Evolutionary conservation across 108 stramenopile species (phyloP).

Genomic region (Pseudonitzschia delicatissima): DNA sequence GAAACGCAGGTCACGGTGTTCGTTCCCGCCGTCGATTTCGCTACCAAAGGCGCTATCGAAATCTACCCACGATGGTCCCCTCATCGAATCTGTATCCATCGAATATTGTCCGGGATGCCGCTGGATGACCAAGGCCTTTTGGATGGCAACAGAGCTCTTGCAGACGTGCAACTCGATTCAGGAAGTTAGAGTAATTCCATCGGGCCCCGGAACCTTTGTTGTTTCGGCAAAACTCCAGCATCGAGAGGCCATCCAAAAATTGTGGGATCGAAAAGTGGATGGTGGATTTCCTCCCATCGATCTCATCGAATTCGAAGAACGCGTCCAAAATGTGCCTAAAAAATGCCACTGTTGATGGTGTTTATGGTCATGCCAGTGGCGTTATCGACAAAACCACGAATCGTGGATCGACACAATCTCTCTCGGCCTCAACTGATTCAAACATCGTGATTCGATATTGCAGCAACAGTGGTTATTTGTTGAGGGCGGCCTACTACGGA

Average conservation of each 20-base stretch:
- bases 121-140: constrained; percentile 77
- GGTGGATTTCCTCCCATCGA: constrained; percentile 76
- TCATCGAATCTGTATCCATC: constrained; percentile 36
- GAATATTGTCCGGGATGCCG: constrained; percentile 83
- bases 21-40: too few relatives aligned
- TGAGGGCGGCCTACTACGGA: constrained; percentile 39
- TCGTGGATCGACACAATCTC: too few relatives aligned
- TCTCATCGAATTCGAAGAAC: constrained; percentile 54
- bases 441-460: constrained; percentile 60
- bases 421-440: too few relatives aligned
- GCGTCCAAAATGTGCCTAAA: constrained; percentile 72
- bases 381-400: constrained; percentile 11
- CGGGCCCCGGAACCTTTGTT: background rate
- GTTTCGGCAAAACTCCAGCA: background rate
- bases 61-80: too few relatives aligned
- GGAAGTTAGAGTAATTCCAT: constrained; percentile 46
- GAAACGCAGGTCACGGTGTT: too few relatives aligned
- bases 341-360: constrained; percentile 52
- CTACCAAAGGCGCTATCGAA: too few relatives aligned
- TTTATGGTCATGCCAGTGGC: constrained; percentile 71
- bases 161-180: constrained; percentile 43
- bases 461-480: constrained; percentile 70
- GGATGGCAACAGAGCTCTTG: constrained; percentile 81
- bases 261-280: constrained; percentile 53
- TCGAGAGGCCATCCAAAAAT: background rate